Percentiles rank a stretch among this genome's conserved stretches.
Conservation (phyloP, 495 filamentous ascomycete species). For the Aspergillus panamensis region DNA sequence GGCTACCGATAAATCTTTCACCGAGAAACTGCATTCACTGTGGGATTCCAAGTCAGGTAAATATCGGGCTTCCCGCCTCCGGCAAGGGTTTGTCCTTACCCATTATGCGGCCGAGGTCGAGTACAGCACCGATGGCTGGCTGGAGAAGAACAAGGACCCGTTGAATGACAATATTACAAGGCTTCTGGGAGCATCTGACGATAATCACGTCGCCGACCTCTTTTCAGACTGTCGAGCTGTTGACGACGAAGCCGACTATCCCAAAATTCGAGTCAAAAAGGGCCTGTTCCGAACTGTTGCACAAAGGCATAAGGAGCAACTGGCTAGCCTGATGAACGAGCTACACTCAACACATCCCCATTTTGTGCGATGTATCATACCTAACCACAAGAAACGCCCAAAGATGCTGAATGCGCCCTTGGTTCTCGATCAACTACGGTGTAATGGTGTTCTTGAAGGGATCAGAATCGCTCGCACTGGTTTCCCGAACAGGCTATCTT, state of each 20-base stretch:
- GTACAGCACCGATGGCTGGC: conserved; percentile 91
- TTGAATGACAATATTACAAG: conserved; percentile 94
- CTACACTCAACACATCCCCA: conserved; percentile 95
- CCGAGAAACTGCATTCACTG: conserved; percentile 91
- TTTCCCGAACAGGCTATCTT: conserved; percentile 93
- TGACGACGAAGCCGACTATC: conserved; percentile 66
- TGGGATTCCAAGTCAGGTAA: conserved; percentile 97
- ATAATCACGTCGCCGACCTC: conserved; percentile 77
- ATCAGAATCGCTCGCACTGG: conserved; percentile 97
- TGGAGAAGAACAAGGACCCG: conserved; percentile 99
- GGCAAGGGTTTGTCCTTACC: conserved; percentile 94
- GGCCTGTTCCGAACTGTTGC: conserved; percentile 96
- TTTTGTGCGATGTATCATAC: conserved; percentile 96
- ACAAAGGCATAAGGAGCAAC: conserved; percentile 95
- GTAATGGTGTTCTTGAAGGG: conserved; percentile 97
- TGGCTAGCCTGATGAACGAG: conserved; percentile 92
- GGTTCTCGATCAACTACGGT: conserved; percentile 92
- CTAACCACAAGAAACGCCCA: conserved; percentile 97
- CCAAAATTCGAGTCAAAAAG: conserved; percentile 88
- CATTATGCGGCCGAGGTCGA: conserved; percentile 98
- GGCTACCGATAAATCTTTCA: conserved; percentile 93
- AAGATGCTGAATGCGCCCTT: conserved; percentile 86
- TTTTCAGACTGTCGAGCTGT: conserved; percentile 83
- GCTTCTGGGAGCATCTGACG: conserved; percentile 74
- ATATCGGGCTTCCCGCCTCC: conserved; percentile 82